These are phyloP conservation scores for Halophytophthora polymorphica DNA, from an alignment of 352 stramenopile species.

Conservation along the genomic window DNA sequence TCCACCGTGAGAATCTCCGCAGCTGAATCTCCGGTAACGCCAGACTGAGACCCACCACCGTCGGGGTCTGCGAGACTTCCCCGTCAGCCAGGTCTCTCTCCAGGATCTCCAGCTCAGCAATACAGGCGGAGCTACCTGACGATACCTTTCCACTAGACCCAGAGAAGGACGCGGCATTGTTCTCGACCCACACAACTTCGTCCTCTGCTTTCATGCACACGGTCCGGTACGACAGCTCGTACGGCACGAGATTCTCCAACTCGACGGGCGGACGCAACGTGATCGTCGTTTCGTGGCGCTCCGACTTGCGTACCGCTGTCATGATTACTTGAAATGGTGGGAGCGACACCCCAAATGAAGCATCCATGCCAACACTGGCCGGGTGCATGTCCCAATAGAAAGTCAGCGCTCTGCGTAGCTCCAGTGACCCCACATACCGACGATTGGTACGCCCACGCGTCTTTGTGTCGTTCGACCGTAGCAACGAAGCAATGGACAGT, in stretches of 20 bases:
- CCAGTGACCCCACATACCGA: conserved; percentile 50
- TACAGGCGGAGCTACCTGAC: conserved; percentile 50
- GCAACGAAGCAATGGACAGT: conserved; percentile 56
- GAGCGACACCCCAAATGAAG: conserved; percentile 42
- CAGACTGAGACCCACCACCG: conserved; percentile 69
- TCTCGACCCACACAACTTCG: conserved; percentile 58
- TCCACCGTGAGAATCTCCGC: conserved; percentile 52
- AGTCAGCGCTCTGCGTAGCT: conserved; percentile 62
- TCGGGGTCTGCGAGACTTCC: conserved; percentile 41
- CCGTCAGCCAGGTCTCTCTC: conserved; percentile 35
- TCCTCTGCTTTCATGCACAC: conserved; percentile 75
- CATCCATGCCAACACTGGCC: conserved; percentile 7
- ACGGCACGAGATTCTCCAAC: conserved; percentile 76
- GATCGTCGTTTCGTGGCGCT: conserved; percentile 74
- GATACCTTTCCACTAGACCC: conserved; percentile 49
- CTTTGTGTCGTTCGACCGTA: conserved; percentile 38
- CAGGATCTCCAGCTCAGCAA: conserved; percentile 73
- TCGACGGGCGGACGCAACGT: conserved; percentile 63
- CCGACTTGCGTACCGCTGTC: conserved; percentile 65
- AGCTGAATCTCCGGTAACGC: conserved; percentile 64
- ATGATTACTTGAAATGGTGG: conserved; percentile 77
- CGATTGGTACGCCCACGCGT: conserved; percentile 17
- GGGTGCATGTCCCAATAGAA: conserved; percentile 77
- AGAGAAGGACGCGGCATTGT: conserved; percentile 66
- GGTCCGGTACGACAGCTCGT: conserved; percentile 67